Evolutionary conservation across 176 grass and related monocot species (phyloP).

Genomic region (Eragrostis curvula): DNA sequence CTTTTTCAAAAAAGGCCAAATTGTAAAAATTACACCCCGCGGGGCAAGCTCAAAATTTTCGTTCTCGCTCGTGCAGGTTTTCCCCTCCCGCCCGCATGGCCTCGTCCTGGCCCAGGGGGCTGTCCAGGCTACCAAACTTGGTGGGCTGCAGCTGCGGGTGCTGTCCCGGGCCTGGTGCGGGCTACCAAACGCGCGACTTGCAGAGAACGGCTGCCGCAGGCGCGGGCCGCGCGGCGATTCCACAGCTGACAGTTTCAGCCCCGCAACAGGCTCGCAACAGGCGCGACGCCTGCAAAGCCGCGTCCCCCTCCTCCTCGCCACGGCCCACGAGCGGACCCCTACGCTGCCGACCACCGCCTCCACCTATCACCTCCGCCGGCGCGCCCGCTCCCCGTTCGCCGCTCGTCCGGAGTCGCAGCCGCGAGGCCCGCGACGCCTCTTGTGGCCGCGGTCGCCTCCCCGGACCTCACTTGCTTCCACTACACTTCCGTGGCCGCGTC

Average conservation of each 20-base stretch:
- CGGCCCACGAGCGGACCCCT: neutral
- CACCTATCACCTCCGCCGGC: conserved; percentile 2
- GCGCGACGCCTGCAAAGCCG: neutral
- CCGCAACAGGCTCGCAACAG: neutral
- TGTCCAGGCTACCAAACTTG: too few species aligned
- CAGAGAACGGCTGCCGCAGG: too few species aligned
- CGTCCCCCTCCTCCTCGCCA: neutral
- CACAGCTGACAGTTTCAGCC: neutral
- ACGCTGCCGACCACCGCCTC: neutral
- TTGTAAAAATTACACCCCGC: too few species aligned
- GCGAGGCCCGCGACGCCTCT: neutral
- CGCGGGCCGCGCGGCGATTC: too few species aligned
- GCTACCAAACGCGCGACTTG: too few species aligned
- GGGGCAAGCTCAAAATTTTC: too few species aligned
- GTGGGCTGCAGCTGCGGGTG: too few species aligned
- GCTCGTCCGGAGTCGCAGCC: neutral
- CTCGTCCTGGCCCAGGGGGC: too few species aligned
- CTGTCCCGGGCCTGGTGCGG: too few species aligned
- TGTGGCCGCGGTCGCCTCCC: neutral
- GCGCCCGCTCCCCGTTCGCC: neutral
- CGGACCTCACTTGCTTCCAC: neutral
- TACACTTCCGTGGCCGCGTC: conserved; percentile 30
- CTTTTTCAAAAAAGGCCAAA: too few species aligned
- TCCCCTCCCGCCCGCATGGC: too few species aligned
- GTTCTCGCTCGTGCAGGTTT: too few species aligned